Conservation (phyloP, 495 filamentous ascomycete species). For the Penicillium samsonianum region DNA sequence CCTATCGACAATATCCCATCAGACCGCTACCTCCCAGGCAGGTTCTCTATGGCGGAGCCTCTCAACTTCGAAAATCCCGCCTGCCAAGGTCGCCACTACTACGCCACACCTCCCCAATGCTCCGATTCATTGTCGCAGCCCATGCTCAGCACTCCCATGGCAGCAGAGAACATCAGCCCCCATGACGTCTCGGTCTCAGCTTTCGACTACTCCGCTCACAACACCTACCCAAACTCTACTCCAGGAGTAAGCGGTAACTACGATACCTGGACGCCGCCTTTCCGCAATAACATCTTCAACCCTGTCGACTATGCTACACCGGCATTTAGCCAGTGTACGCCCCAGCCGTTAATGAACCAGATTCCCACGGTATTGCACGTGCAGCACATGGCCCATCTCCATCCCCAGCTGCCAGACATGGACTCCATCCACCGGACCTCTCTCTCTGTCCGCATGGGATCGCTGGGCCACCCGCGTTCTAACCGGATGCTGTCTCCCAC, state of each 20-base stretch:
- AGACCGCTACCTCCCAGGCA: constrained; percentile 21
- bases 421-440: constrained; percentile 24
- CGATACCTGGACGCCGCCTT: constrained; percentile 42
- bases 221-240: constrained; percentile 32
- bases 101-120: constrained; percentile 35
- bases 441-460: constrained; percentile 37
- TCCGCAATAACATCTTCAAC: constrained; percentile 44
- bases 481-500: constrained; percentile 30
- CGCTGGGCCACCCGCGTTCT: constrained; percentile 35
- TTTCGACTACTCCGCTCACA: constrained; percentile 36
- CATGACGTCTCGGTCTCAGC: constrained; percentile 36
- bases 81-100: constrained; percentile 37
- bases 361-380: constrained; percentile 36
- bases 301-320: constrained; percentile 37
- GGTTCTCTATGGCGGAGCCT: constrained; percentile 36
- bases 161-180: constrained; percentile 33
- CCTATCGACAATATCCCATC: constrained; percentile 30
- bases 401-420: constrained; percentile 21
- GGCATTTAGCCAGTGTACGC: constrained; percentile 26
- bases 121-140: constrained; percentile 37
- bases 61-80: constrained; percentile 35
- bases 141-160: constrained; percentile 37
- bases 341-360: constrained; percentile 34
- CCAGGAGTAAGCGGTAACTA: constrained; percentile 28
- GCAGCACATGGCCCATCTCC: constrained; percentile 34